phyloP scores from a whole-genome alignment of 257 asterid genomes.

The Anisodus acutangulus region DNA sequence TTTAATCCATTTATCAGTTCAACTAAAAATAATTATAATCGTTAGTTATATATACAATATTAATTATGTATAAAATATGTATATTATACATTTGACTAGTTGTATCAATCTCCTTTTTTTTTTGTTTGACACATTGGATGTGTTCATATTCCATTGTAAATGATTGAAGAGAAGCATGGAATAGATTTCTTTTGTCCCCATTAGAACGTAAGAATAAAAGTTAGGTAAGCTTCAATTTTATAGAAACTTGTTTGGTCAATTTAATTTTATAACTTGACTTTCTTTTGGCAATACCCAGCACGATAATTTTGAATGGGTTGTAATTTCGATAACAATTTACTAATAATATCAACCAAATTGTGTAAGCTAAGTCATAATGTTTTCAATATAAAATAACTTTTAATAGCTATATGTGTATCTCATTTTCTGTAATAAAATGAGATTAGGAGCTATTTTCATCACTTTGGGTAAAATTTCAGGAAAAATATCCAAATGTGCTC shows the following conservation, averaged over 20 bases:
- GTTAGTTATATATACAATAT: too few relatives aligned
- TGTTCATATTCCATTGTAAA: neutral
- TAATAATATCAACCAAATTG: neutral
- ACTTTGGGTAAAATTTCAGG: neutral
- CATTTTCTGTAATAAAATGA: too few relatives aligned
- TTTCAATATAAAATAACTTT: neutral
- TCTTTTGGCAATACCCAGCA: neutral
- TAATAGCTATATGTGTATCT: too few relatives aligned
- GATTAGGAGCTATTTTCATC: neutral
- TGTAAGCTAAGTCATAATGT: neutral
- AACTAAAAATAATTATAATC: too few relatives aligned
- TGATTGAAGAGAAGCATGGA: neutral
- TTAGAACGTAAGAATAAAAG: too few relatives aligned
- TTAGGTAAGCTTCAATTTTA: conserved; percentile 3
- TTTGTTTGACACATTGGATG: neutral
- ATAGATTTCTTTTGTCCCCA: neutral
- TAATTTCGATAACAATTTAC: neutral
- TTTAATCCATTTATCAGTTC: too few relatives aligned
- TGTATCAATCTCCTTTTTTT: too few relatives aligned
- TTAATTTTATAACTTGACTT: neutral
- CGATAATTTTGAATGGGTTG: neutral
- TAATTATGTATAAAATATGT: too few relatives aligned
- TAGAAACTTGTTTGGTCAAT: neutral
- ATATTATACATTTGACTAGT: too few relatives aligned
- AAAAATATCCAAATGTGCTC: neutral